Evolutionary conservation across 768 basidiomycete species (phyloP).

Genomic region (Amanita subjunquillea): DNA sequence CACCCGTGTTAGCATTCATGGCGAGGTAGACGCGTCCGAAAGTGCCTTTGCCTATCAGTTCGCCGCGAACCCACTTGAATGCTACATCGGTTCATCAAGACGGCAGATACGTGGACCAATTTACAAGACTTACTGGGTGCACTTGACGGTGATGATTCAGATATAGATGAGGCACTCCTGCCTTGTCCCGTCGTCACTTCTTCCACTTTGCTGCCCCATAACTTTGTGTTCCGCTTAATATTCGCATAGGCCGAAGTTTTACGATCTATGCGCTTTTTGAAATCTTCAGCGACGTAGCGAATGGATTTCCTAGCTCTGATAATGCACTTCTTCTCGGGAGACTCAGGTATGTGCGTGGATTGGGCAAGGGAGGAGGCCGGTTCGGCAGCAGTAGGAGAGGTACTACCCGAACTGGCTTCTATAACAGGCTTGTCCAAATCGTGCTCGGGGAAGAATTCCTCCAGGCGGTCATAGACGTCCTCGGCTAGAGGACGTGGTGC

Average conservation of each 20-base stretch:
- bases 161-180: conserved; percentile 29
- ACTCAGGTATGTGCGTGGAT: conserved; percentile 20
- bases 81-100: conserved; percentile 41
- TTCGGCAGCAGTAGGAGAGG: conserved; percentile 63
- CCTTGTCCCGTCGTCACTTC: conserved; percentile 79
- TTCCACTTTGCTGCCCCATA: conserved; percentile 91
- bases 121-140: conserved; percentile 50
- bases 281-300: conserved; percentile 82
- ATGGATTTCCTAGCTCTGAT: conserved; percentile 82
- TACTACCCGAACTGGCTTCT: conserved; percentile 72
- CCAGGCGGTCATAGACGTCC: conserved; percentile 85
- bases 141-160: conserved; percentile 46
- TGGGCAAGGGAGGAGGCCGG: conserved; percentile 27
- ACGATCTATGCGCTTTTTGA: conserved; percentile 68
- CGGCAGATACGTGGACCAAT: background rate
- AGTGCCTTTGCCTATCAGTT: conserved; percentile 94
- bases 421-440: conserved; percentile 95
- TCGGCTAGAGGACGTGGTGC: conserved; percentile 86
- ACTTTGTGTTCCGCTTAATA: conserved; percentile 82
- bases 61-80: conserved; percentile 98
- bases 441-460: conserved; percentile 93
- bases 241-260: conserved; percentile 34
- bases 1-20: conserved; percentile 90
- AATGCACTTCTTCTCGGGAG: conserved; percentile 26
- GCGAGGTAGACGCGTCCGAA: conserved; percentile 96